Conservation (phyloP, 257 asterid genomes). For the Perilla frutescens region DNA sequence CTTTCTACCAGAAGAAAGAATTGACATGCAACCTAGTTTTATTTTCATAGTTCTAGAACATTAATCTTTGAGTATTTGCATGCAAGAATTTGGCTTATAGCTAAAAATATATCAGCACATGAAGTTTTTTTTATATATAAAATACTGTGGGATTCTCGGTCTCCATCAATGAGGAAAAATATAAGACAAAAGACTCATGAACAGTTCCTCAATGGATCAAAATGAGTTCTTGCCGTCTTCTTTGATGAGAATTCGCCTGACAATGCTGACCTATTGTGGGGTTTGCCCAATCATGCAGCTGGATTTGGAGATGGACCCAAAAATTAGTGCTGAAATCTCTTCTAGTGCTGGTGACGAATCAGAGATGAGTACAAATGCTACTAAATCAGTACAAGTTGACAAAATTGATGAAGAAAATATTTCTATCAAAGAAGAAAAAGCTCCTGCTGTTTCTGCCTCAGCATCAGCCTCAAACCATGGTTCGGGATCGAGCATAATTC, state of each 20-base stretch:
- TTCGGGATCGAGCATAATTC: constrained; percentile 53
- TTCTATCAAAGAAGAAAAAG: constrained; percentile 44
- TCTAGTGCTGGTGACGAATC: constrained; percentile 55
- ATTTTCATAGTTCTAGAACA: neutral
- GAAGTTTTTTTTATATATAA: neutral
- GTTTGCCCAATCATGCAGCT: constrained; percentile 52
- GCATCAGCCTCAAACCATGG: constrained; percentile 50
- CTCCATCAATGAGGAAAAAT: constrained; percentile 49
- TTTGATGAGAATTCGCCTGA: constrained; percentile 45
- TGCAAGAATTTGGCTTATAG: neutral
- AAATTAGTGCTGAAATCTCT: constrained; percentile 55
- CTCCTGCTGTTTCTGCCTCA: constrained; percentile 38
- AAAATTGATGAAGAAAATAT: constrained; percentile 38
- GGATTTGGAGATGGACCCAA: constrained; percentile 77
- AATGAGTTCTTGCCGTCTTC: constrained; percentile 44
- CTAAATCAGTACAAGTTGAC: constrained; percentile 30
- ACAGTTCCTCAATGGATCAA: constrained; percentile 38
- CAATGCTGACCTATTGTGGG: constrained; percentile 51
- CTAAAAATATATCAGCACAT: neutral
- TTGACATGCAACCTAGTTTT: neutral
- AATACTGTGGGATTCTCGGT: constrained; percentile 38
- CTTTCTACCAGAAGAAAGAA: constrained; percentile 2
- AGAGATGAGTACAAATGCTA: constrained; percentile 42
- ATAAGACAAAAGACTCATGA: constrained; percentile 41
- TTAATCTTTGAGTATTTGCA: neutral